Evolutionary conservation across 2,329 filamentous ascomycete species (phyloP).

Genomic region (Pseudogymnoascus sp.): DNA sequence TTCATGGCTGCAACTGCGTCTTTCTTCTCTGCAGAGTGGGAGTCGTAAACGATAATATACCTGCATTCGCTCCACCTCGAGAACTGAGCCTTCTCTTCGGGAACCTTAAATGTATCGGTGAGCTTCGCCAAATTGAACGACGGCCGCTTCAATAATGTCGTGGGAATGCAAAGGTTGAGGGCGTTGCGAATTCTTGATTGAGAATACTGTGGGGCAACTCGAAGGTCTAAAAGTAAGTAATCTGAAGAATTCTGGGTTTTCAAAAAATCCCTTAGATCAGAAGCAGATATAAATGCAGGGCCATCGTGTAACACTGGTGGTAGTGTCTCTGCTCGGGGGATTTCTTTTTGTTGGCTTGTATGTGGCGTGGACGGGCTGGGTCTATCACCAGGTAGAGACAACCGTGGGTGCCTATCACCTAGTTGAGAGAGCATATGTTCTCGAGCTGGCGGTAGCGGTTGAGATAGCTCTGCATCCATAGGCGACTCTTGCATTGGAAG

Average conservation of each 20-base stretch:
- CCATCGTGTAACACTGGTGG: conserved; percentile 42
- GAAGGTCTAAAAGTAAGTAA: conserved; percentile 69
- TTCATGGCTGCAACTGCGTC: conserved; percentile 76
- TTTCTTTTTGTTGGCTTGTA: conserved; percentile 19
- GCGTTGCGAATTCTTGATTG: conserved; percentile 70
- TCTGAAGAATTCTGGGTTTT: conserved; percentile 31
- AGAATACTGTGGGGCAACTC: conserved; percentile 76
- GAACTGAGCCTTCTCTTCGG: conserved; percentile 64
- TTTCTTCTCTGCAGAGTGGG: conserved; percentile 65
- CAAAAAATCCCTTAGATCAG: conserved; percentile 50
- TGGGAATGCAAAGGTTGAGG: conserved; percentile 89
- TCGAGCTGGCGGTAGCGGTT: conserved; percentile 15
- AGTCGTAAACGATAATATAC: conserved; percentile 82
- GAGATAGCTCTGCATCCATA: conserved; percentile 33
- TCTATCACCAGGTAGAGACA: conserved; percentile 46
- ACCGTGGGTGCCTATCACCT: conserved; percentile 46
- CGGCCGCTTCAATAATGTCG: conserved; percentile 81
- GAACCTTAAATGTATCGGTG: conserved; percentile 73
- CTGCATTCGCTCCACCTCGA: conserved; percentile 66
- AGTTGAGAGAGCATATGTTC: conserved; percentile 25
- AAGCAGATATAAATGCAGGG: conserved; percentile 45
- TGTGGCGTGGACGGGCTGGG: conserved; percentile 34
- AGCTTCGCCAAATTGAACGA: conserved; percentile 87
- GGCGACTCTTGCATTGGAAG: conserved; percentile 43
- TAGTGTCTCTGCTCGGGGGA: conserved; percentile 43